A percentile compares a stretch with the other conserved stretches of the same genome.
These are phyloP conservation scores for Yarrowia sp. DNA, from an alignment of 805 yeast genomes.

Conservation along the genomic window DNA sequence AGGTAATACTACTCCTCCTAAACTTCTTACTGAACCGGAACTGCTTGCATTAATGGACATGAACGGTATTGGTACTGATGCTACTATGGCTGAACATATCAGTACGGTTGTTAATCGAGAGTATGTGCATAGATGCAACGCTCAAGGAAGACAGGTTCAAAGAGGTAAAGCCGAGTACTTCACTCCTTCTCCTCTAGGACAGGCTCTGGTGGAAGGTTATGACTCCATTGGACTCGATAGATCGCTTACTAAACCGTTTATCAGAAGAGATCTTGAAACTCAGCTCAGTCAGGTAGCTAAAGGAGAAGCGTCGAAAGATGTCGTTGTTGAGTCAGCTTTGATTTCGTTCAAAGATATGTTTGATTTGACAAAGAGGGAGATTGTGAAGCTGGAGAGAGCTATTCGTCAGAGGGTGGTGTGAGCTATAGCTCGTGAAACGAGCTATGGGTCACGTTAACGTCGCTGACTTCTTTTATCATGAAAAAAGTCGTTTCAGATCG, in stretches of 20 bases:
- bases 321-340: constrained; percentile 43
- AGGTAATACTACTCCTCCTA: constrained; percentile 81
- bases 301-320: constrained; percentile 53
- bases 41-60: constrained; percentile 91
- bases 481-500: too few relatives aligned
- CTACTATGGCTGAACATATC: constrained; percentile 97
- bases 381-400: constrained; percentile 3
- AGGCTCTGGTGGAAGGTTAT: constrained; percentile 84
- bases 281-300: constrained; percentile 63
- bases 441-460: too few relatives aligned
- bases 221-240: constrained; percentile 70
- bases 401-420: neutral
- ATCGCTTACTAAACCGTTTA: constrained; percentile 82
- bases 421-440: too few relatives aligned
- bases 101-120: constrained; percentile 68
- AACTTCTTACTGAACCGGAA: constrained; percentile 85
- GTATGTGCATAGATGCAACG: constrained; percentile 51
- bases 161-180: constrained; percentile 37
- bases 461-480: too few relatives aligned
- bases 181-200: constrained; percentile 79
- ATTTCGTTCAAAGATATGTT: neutral
- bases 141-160: constrained; percentile 8
- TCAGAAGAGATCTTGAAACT: constrained; percentile 71
- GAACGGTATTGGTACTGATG: constrained; percentile 98
- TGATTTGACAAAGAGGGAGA: neutral